Evolutionary conservation across 306 rosid species (phyloP), one percentile per base, ranked within the genome.

Genomic region (Echinosophora koreensis): DNA sequence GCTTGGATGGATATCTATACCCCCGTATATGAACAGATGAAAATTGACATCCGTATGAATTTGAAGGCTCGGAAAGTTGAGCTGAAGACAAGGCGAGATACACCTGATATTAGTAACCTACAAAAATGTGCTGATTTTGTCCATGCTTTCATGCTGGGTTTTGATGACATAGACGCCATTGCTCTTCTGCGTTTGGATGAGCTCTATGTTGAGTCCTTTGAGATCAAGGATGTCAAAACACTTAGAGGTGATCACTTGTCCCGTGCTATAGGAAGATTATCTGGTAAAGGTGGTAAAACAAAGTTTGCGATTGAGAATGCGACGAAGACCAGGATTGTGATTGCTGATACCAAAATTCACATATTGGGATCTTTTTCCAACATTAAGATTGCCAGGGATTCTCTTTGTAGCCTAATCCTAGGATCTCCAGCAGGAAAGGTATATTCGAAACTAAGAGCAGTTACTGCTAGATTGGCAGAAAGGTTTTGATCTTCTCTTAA

Each of bases 341-440:
- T 91, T 81, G 98, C 97, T 5, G 91, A 91, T 77, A 82, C 93
- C 74, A 93, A 91, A 86, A 93, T 93, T 73, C 98, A 93, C 81
- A 91, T 93, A 68, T 46, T 93, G 66, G 98, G 98, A 17, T 91
- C 97, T 16, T 91, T 89, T 84, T 80, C 92, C 18, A 91, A 93
- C 84, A 93, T 91, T 61, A 93, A 87, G 80, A 79, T 91, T 68
- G 97, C 97, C 15, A 83, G 98, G 75, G 93, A 91, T 81, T 91
- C 93, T 18, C 98, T 91, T 52, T 93, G 97, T 89, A 88, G 85
- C 83, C 90, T 93, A 32, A 93, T 93, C 71, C 72, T 93, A 70
- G 97, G 97, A 27, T 93, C 98, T 51, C 98, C 97, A 0, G 98
- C 98, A 0, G 97, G 88, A 6, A 90, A 93, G 79, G 97, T 93